Conservation (phyloP, 768 basidiomycete species). For the Suillus subluteus region DNA sequence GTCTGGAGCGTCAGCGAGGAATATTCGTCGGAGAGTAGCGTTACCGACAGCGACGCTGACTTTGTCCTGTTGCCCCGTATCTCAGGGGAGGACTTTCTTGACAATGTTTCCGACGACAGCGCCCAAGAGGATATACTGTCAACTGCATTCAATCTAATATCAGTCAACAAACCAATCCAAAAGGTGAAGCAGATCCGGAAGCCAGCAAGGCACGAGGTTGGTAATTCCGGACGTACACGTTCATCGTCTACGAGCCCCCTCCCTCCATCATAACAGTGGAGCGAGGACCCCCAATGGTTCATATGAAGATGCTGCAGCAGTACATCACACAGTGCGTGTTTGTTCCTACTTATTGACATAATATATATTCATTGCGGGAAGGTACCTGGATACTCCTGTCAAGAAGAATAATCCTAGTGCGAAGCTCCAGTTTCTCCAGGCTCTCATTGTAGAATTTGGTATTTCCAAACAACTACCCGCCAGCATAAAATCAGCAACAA, state of each 20-base stretch:
- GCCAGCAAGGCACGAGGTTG: background rate
- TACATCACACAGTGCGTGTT: slow-evolving; percentile 32
- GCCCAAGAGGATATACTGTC: slow-evolving; percentile 20
- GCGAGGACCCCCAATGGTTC: slow-evolving; percentile 20
- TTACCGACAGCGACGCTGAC: slow-evolving; percentile 18
- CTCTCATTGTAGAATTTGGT: slow-evolving; percentile 81
- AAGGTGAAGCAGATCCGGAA: background rate
- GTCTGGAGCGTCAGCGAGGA: slow-evolving; percentile 19
- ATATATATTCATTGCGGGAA: slow-evolving; percentile 12
- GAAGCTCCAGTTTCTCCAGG: slow-evolving; percentile 67
- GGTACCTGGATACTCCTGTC: slow-evolving; percentile 27
- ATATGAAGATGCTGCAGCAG: slow-evolving; percentile 29
- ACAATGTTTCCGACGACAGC: slow-evolving; percentile 4
- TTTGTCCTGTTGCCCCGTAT: slow-evolving; percentile 25
- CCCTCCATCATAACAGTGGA: slow-evolving; percentile 17
- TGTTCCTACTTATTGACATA: background rate
- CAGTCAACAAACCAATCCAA: slow-evolving; percentile 11
- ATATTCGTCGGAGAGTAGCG: slow-evolving; percentile 13
- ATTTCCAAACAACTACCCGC: slow-evolving; percentile 53
- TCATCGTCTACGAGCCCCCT: slow-evolving; percentile 6
- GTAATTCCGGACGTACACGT: background rate
- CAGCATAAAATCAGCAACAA: slow-evolving; percentile 68
- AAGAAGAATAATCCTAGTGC: slow-evolving; percentile 9
- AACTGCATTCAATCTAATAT: slow-evolving; percentile 22
- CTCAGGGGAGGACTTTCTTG: background rate